A percentile compares a stretch with the other conserved stretches of the same genome.
Conservation (phyloP, 768 basidiomycete species). For the Fibroporia radiculosa region DNA sequence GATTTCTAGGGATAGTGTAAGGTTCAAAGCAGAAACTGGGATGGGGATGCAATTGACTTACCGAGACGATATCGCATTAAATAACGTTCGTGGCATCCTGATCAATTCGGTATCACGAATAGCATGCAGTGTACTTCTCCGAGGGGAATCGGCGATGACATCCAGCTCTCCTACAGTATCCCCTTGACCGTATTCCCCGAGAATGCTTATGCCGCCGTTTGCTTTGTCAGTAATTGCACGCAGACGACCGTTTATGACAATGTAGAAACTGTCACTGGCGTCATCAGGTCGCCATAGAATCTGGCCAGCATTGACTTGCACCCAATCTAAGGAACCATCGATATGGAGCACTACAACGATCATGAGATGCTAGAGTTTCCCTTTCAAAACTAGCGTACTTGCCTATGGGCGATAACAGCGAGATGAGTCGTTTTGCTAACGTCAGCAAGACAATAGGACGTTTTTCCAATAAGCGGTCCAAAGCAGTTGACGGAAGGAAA, state of each 20-base stretch:
- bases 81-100: conserved; percentile 92
- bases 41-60: conserved; percentile 23
- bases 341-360: conserved; percentile 76
- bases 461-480: conserved; percentile 88
- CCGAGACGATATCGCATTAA: conserved; percentile 93
- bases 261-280: conserved; percentile 91
- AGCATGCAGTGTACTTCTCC: conserved; percentile 90
- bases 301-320: conserved; percentile 93
- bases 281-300: conserved; percentile 92
- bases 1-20: conserved; percentile 50
- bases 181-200: conserved; percentile 94
- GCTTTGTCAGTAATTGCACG: conserved; percentile 82
- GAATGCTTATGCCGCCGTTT: conserved; percentile 68
- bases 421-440: conserved; percentile 92
- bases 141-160: conserved; percentile 85
- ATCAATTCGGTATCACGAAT: conserved; percentile 98
- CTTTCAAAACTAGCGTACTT: conserved; percentile 14
- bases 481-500: conserved; percentile 79
- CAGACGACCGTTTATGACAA: conserved; percentile 94
- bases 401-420: conserved; percentile 90
- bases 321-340: conserved; percentile 96
- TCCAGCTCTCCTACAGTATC: conserved; percentile 97
- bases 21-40: too few relatives aligned
- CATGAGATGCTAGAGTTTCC: conserved; percentile 6
- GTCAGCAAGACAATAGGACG: conserved; percentile 94